phyloP scores from a whole-genome alignment of 129 eudicot genomes.

The Flaveria ramosissima region DNA sequence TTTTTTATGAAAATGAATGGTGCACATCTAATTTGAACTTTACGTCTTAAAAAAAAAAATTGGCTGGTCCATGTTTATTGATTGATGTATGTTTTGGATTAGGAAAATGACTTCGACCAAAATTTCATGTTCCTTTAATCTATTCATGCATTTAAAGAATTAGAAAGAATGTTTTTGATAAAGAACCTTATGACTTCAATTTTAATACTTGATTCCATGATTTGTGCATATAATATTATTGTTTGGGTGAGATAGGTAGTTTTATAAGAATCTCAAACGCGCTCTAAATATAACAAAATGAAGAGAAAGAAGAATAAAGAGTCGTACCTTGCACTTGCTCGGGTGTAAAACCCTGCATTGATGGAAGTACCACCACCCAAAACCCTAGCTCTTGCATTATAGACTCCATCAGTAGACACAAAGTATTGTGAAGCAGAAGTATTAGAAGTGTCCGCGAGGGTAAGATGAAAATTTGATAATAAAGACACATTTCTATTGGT shows the following conservation, averaged over 20 bases:
- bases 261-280: neutral
- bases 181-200: conserved; percentile 1
- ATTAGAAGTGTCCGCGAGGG: conserved; percentile 72
- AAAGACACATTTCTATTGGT: conserved; percentile 65
- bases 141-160: neutral
- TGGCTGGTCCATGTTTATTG: neutral
- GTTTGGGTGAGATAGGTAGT: neutral
- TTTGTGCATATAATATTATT: neutral
- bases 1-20: neutral
- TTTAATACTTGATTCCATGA: neutral
- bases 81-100: neutral
- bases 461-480: conserved; percentile 76
- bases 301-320: conserved; percentile 11
- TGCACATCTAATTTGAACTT: neutral
- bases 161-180: conserved; percentile 4
- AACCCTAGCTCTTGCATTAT: conserved; percentile 83
- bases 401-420: conserved; percentile 87
- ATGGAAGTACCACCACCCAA: conserved; percentile 92
- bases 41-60: neutral
- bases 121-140: neutral
- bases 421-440: conserved; percentile 83
- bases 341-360: conserved; percentile 93
- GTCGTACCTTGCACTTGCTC: conserved; percentile 84
- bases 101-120: conserved; percentile 5
- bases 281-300: neutral